phyloP scores from a whole-genome alignment of 306 rosid genomes.

The Cicer chorassanicum region DNA sequence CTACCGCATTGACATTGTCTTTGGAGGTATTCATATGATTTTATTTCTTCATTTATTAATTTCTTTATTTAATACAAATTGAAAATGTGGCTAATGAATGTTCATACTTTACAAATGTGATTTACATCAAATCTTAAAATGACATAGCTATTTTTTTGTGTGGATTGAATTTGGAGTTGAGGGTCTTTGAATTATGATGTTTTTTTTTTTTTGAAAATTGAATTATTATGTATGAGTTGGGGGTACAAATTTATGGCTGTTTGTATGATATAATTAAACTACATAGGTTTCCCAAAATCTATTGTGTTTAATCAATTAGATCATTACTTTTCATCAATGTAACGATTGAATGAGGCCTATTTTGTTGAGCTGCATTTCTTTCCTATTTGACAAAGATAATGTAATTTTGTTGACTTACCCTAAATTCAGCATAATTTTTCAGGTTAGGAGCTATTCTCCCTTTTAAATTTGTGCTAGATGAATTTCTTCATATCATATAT shows the following conservation, averaged over 20 bases:
- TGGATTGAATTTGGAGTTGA: constrained; percentile 9
- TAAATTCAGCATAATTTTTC: not conserved
- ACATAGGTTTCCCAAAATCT: not conserved
- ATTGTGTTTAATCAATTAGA: not conserved
- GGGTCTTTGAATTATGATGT: constrained; percentile 17
- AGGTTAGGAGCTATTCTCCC: not conserved
- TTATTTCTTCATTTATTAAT: not conserved
- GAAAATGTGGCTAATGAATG: constrained; percentile 25
- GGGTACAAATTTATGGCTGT: constrained; percentile 1
- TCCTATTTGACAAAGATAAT: constrained; percentile 6
- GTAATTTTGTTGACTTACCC: constrained; percentile 8
- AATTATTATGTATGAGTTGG: not conserved
- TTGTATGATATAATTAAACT: constrained; percentile 14
- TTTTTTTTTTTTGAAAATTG: not conserved
- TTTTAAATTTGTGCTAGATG: not conserved
- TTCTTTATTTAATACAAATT: not conserved
- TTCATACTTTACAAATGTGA: constrained; percentile 9
- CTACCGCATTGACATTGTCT: constrained; percentile 12
- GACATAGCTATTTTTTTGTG: not conserved
- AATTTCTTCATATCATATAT: not conserved
- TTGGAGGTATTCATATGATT: constrained; percentile 27
- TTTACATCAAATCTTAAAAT: not conserved
- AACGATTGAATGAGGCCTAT: constrained; percentile 12
- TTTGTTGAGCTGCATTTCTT: constrained; percentile 16
- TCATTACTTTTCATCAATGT: not conserved